Evolutionary conservation across 805 yeast genomes (phyloP).

Genomic region (Komagataella pastoris): DNA sequence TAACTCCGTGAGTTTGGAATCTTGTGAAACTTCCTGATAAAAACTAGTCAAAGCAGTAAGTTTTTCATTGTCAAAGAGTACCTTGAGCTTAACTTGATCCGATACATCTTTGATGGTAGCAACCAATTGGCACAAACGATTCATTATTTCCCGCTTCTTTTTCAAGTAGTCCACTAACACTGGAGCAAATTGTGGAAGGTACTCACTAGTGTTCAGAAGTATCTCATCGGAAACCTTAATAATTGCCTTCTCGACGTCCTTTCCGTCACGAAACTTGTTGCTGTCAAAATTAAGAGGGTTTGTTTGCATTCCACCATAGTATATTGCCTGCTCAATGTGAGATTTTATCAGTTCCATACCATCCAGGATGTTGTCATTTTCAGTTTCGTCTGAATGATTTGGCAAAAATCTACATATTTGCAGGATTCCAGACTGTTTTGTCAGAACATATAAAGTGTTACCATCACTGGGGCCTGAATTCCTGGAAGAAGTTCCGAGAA

Average conservation of each 20-base stretch:
- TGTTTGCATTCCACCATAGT: constrained; percentile 27
- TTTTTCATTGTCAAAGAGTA: not conserved
- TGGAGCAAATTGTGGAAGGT: constrained; percentile 39
- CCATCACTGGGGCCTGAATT: not conserved
- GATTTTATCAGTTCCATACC: constrained; percentile 34
- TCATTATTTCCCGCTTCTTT: constrained; percentile 24
- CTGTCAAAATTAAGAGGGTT: not conserved
- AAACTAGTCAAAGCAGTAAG: not conserved
- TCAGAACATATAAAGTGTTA: constrained; percentile 18
- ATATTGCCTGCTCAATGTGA: constrained; percentile 77
- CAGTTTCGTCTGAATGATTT: not conserved
- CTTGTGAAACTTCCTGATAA: not conserved
- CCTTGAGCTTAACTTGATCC: not conserved
- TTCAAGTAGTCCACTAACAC: constrained; percentile 37
- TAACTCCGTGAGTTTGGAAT: not conserved
- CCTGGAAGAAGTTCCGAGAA: constrained; percentile 42
- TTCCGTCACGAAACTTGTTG: not conserved
- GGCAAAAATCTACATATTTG: constrained; percentile 33
- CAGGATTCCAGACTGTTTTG: constrained; percentile 48
- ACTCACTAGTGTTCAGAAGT: constrained; percentile 37
- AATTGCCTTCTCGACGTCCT: constrained; percentile 38
- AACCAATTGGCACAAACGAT: constrained; percentile 10
- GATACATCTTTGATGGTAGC: constrained; percentile 7
- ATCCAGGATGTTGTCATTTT: not conserved
- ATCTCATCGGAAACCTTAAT: constrained; percentile 39